phyloP scores from a whole-genome alignment of 345 rosid genomes.

The Pseudoturritis turrita region DNA sequence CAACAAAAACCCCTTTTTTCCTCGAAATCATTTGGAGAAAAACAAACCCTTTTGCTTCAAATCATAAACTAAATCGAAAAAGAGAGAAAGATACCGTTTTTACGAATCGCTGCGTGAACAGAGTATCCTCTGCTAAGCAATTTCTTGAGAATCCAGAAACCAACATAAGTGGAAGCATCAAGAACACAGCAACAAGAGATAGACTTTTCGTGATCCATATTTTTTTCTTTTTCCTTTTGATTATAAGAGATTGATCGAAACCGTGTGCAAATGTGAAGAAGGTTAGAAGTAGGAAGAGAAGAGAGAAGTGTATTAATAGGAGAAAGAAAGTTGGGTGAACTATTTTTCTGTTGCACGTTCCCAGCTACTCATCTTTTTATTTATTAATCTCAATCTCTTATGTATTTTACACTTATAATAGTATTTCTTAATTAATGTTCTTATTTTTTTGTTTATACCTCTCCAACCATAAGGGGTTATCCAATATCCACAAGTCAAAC shows the following conservation, averaged over 20 bases:
- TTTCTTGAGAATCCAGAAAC: slow-evolving; percentile 84
- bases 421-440: background rate
- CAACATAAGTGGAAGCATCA: slow-evolving; percentile 83
- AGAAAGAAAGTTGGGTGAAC: slow-evolving; percentile 79
- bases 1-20: background rate
- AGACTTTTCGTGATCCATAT: slow-evolving; percentile 40
- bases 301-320: slow-evolving; percentile 24
- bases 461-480: slow-evolving; percentile 11
- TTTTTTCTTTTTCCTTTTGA: background rate
- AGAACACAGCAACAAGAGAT: slow-evolving; percentile 61
- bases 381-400: slow-evolving; percentile 13
- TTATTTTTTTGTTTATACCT: background rate
- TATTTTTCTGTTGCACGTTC: slow-evolving; percentile 53
- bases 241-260: background rate
- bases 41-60: background rate
- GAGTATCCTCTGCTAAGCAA: slow-evolving; percentile 63
- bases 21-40: background rate
- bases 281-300: slow-evolving; percentile 20
- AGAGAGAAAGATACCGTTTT: slow-evolving; percentile 38
- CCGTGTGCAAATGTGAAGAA: slow-evolving; percentile 16
- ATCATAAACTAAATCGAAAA: too few species aligned
- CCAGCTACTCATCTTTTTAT: slow-evolving; percentile 46
- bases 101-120: slow-evolving; percentile 76
- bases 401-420: background rate
- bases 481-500: slow-evolving; percentile 26